Conservation (phyloP, 83 land plant genomes). For the Diphasiastrum complanatum region DNA sequence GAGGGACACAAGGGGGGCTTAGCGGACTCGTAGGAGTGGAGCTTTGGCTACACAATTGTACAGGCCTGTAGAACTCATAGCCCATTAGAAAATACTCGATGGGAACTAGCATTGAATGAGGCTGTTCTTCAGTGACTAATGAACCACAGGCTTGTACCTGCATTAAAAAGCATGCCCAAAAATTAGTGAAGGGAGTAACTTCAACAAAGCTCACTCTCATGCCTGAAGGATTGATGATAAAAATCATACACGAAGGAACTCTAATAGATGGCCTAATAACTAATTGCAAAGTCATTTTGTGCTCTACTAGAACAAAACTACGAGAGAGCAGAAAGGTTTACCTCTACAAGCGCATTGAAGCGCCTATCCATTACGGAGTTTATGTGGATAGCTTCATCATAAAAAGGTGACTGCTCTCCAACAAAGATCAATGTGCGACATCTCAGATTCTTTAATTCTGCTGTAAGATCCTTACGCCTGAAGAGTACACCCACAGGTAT, state of each 20-base stretch:
- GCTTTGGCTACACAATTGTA: constrained; percentile 14
- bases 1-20: constrained; percentile 57
- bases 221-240: background rate
- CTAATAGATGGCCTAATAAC: too few relatives aligned
- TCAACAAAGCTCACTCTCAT: background rate
- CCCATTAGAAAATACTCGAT: constrained; percentile 80
- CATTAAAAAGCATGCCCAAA: background rate
- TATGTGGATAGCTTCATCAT: constrained; percentile 65
- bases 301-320: too few relatives aligned
- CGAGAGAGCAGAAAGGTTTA: too few relatives aligned
- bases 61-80: constrained; percentile 52
- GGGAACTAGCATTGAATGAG: constrained; percentile 81
- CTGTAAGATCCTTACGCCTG: constrained; percentile 71
- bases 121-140: constrained; percentile 81
- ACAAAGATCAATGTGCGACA: constrained; percentile 79
- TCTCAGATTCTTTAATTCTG: constrained; percentile 52
- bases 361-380: constrained; percentile 48
- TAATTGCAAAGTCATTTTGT: too few relatives aligned
- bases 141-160: constrained; percentile 91
- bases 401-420: constrained; percentile 83
- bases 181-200: background rate
- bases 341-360: constrained; percentile 74
- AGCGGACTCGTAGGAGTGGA: constrained; percentile 47
- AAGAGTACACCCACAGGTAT: too few relatives aligned
- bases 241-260: background rate